These are phyloP conservation scores for Apiospora koreana DNA, from an alignment of 2,329 filamentous ascomycete genomes.

Conservation along the genomic window DNA sequence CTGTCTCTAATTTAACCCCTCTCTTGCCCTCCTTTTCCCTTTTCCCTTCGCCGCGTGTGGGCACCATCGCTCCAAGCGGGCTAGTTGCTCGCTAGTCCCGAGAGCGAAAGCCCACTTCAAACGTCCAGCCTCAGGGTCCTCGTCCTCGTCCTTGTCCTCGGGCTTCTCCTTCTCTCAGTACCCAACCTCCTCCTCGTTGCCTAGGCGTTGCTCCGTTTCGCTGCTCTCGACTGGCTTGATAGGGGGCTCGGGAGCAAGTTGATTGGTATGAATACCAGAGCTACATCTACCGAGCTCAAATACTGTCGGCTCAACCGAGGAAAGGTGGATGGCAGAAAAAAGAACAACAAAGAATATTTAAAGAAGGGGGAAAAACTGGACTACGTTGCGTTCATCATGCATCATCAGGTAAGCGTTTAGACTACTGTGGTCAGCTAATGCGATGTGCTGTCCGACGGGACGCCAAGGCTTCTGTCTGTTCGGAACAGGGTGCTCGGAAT, in stretches of 20 bases:
- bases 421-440: background rate
- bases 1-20: constrained; percentile 5
- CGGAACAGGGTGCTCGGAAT: background rate
- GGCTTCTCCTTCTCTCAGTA: background rate
- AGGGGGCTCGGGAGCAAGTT: too few species aligned
- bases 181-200: too few species aligned
- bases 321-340: too few species aligned
- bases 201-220: background rate
- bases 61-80: background rate
- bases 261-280: too few species aligned
- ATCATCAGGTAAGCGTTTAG: background rate
- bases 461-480: background rate
- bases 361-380: background rate
- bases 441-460: background rate
- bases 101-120: background rate
- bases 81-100: constrained; percentile 4
- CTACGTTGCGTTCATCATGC: constrained; percentile 3
- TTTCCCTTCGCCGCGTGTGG: constrained; percentile 6
- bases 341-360: background rate
- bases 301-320: too few species aligned
- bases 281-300: too few species aligned
- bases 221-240: background rate
- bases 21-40: background rate
- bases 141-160: too few species aligned
- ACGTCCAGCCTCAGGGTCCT: constrained; percentile 6